A percentile compares a stretch with the other conserved stretches of the same genome.
Evolutionary conservation across 139 green algal species (phyloP).

Genomic region (Tetratostichococcus sp.): DNA sequence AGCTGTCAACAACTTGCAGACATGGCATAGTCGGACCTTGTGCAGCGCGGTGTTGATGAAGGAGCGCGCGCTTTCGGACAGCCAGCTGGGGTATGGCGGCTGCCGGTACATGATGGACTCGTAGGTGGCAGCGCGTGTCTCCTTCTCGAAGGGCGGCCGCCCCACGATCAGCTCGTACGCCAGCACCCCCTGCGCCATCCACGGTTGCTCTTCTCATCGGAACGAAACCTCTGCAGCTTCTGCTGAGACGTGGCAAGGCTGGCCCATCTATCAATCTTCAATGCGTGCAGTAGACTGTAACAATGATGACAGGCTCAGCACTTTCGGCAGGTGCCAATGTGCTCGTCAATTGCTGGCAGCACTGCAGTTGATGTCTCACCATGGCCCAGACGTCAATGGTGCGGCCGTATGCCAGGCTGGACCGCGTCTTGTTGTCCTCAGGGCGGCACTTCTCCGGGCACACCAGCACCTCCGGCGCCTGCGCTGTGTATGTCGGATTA

Average conservation of each 20-base stretch:
- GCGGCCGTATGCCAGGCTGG: slow-evolving; percentile 56
- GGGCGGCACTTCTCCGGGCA: slow-evolving; percentile 61
- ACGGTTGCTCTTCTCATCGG: too few species aligned
- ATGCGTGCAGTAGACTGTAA: too few species aligned
- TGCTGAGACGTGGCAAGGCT: too few species aligned
- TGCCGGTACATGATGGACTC: slow-evolving; percentile 65
- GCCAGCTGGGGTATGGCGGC: slow-evolving; percentile 35
- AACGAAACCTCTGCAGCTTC: too few species aligned
- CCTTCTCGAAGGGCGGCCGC: slow-evolving; percentile 67
- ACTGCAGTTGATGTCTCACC: neutral
- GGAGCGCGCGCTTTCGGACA: slow-evolving; percentile 35
- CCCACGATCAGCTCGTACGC: slow-evolving; percentile 78
- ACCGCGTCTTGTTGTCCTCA: slow-evolving; percentile 72
- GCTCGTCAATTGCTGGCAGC: too few species aligned
- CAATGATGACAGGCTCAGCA: too few species aligned
- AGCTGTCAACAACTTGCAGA: too few species aligned
- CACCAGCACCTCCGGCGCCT: slow-evolving; percentile 33
- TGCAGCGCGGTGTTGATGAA: slow-evolving; percentile 52
- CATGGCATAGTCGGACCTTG: too few species aligned
- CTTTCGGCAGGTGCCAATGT: too few species aligned
- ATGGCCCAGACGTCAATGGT: slow-evolving; percentile 75
- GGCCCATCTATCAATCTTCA: too few species aligned
- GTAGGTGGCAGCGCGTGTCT: slow-evolving; percentile 50
- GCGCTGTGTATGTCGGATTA: neutral
- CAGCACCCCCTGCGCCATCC: slow-evolving; percentile 46